Conservation (phyloP, 306 rosid species). For the Herpetospermum pedunculosum region DNA sequence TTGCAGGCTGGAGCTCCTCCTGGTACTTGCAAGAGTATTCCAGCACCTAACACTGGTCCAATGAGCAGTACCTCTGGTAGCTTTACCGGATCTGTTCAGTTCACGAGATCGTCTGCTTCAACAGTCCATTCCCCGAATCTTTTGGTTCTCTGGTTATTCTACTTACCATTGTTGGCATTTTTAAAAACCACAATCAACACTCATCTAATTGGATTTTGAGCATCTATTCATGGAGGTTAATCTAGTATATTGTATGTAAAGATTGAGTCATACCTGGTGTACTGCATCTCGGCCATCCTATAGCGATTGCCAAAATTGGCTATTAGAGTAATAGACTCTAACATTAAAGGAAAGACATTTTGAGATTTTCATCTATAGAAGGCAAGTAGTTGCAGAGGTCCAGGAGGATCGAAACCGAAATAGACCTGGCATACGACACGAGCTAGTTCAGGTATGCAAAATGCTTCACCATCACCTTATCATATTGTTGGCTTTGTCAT, state of each 20-base stretch:
- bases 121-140: constrained; percentile 25
- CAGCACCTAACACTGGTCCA: constrained; percentile 44
- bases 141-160: constrained; percentile 22
- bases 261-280: constrained; percentile 13
- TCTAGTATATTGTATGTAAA: constrained; percentile 21
- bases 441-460: constrained; percentile 32
- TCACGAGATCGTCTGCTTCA: constrained; percentile 55
- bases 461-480: not conserved
- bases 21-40: constrained; percentile 77
- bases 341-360: constrained; percentile 7
- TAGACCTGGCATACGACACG: constrained; percentile 18
- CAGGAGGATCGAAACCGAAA: constrained; percentile 21
- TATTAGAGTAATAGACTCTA: constrained; percentile 25
- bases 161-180: constrained; percentile 30
- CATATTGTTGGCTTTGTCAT: not conserved
- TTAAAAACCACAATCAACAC: constrained; percentile 14
- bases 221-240: constrained; percentile 28
- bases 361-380: constrained; percentile 19
- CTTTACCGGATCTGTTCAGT: constrained; percentile 85
- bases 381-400: constrained; percentile 24
- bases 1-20: constrained; percentile 71
- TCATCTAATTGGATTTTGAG: constrained; percentile 5
- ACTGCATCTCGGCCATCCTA: constrained; percentile 25
- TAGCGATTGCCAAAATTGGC: constrained; percentile 20
- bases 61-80: constrained; percentile 48